Base-by-base conservation (phyloP, 345 rosid genomes). In the Euphorbia tirucalli region DNA sequence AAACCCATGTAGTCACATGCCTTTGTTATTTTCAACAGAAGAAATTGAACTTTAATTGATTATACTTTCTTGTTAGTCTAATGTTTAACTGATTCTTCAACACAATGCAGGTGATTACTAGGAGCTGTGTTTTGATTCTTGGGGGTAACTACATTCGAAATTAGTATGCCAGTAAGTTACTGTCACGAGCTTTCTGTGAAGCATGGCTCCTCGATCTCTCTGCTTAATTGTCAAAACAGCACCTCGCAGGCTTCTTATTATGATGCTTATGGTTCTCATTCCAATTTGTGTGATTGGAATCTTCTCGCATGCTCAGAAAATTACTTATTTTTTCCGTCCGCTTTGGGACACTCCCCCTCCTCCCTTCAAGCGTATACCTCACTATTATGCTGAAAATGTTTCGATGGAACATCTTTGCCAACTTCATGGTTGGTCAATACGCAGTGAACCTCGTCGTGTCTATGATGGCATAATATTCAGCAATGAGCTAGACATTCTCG, bases 381-480 rank as follows among this genome's bases (percentile, higher is more conserved):
- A 92, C 83, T 92, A 83, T 79, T 94, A 94, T 70, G 96, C 99
- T 0, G 99, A 94, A 72, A 94, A 92, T 82, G 91, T 94, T 22
- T 87, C 97, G 4, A 86, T 89, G 87, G 87, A 83, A 48, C 92
- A 86, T 78, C 92, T 89, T 32, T 92, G 98, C 70, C 68, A 55
- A 19, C 97, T 94, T 61, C 97, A 94, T 32, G 97, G 96, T 3
- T 92, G 99, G 99, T 81, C 93, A 63, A 30, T 79, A 2, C 87
- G 93, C 16, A 57, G 81, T 15, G 68, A 82, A 60, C 93, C 97
- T 0, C 89, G 97, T 6, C 86, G 75, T 30, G 80, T 94, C 49
- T 90, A 85, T 65, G 99, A 92, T 44, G 87, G 78, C 39, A 85
- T 94, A 75, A 87, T 94, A 41, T 94, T 94, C 83, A 92, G 88